Evolutionary conservation across 495 filamentous ascomycete genomes (phyloP), one percentile per base, ranked within the genome.

Genomic region (Cercophora sp.): DNA sequence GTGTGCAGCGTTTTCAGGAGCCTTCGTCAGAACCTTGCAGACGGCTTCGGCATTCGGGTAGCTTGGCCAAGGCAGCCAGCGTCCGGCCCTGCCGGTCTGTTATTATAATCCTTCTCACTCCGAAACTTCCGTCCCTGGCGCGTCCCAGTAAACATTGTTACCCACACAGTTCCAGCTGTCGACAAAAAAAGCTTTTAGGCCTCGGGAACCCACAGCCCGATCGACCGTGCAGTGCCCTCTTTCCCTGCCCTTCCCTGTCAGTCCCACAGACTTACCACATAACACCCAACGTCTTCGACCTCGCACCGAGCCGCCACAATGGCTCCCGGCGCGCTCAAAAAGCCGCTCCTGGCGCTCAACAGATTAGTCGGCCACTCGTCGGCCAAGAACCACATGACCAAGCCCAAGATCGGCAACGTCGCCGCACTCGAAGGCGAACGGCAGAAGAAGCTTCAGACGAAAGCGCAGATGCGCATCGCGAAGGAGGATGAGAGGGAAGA

Each of bases 401-500:
- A 71, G 43, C 64, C 64, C 9, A 66, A 68, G 23, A 71, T 75
- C 24, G 75, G 73, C 45, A 69, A 85, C 51, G 60, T 75, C 27
- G 78, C 76, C 1, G 66, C 64, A 24, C 65, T 72, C 23, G 59
- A 74, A 31, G 60, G 65, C n/a, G 72, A 68, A 8, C 42, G 60
- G 6, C 59, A 71, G 57, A 79, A 83, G 62, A 81, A 81, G 54
- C 74, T 82, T 48, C 64, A 72, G 18, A 59, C 58, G 34, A 65
- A 68, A 41, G 52, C 69, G 10, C 64, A 76, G 71, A 58, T 81
- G 70, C 61, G 77, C 74, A 63, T 63, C 64, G 58, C 70, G 59
- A 63, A 83, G 70, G 55, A 79, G 64, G 39, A 74, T 63, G 65
- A 77, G 56, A 61, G 58, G 11, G 76, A 85, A 49, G 76, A 84